Evolutionary conservation across 2,329 filamentous ascomycete genomes (phyloP), one percentile per base, ranked within the genome.

Genomic region (Hypomyces rosellus): DNA sequence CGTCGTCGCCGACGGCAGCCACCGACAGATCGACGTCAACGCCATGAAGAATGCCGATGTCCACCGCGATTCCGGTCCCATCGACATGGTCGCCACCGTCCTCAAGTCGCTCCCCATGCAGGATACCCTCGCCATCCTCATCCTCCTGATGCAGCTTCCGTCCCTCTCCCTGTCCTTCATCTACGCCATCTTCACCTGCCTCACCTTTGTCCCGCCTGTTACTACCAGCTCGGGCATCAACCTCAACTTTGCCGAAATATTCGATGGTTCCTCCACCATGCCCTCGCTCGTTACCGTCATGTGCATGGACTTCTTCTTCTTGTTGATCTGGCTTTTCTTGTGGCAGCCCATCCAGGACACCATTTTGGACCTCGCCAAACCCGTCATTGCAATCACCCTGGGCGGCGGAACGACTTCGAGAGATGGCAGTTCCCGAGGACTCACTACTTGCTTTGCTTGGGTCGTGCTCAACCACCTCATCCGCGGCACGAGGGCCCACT

Each of bases 71-170:
- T 75, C 83, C 49, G 86, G 86, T 52, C 82, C 88, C 44, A 72
- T 95, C 59, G 84, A 88, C 61, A 76, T 95, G 57, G 86, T 87
- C 56, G 81, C 88, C 59, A 96, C 90, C 49, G 92, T 97, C 61
- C 81, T 97, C 66, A 84, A 84, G 62, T 89, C 90, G 47, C 92
- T 91, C 62, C 92, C 92, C 48, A 83, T 96, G 64, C 88, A 89
- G 72, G 92, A 97, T 72, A 96, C 92, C 54, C 89, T 96, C 70
- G 90, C 92, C 65, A 96, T 97, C 63, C 83, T 97, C 67, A 96
- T 96, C 70, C 88, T 96, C 61, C 81, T 97, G 59, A 87, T 96
- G 70, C 91, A 95, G 66, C 82, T 96, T 9, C 91, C 92, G 30
- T 89, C 91, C 18, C 85, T 92, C 62, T 84, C 92, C 52, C 79